Conservation (phyloP, 192 early-diverging fungal species). For the Podila clonocystis region DNA sequence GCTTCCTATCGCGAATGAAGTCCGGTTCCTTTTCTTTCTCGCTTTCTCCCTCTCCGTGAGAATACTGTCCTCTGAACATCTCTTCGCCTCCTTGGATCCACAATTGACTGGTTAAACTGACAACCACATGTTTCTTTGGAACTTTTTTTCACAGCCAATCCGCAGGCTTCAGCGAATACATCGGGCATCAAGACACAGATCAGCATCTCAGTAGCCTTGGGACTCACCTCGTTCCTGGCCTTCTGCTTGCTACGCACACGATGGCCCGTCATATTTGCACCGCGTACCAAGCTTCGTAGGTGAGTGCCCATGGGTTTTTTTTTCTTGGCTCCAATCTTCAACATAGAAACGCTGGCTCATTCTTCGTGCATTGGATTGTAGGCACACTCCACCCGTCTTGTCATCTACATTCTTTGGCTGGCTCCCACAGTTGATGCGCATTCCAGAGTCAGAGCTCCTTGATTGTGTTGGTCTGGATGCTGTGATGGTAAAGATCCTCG, state of each 20-base stretch:
- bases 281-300: slow-evolving; percentile 47
- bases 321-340: too few species aligned
- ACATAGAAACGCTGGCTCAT: too few species aligned
- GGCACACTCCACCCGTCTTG: slow-evolving; percentile 56
- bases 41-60: not conserved
- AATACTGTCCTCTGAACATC: not conserved
- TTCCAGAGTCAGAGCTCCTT: slow-evolving; percentile 54
- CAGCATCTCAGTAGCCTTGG: slow-evolving; percentile 21
- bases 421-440: slow-evolving; percentile 58
- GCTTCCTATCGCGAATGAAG: not conserved
- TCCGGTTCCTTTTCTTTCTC: not conserved
- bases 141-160: not conserved
- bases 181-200: slow-evolving; percentile 53
- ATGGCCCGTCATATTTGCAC: slow-evolving; percentile 54
- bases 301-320: not conserved
- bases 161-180: slow-evolving; percentile 15
- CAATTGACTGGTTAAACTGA: not conserved
- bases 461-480: slow-evolving; percentile 68
- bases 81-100: not conserved
- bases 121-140: not conserved
- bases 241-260: slow-evolving; percentile 52
- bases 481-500: slow-evolving; percentile 53
- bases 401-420: slow-evolving; percentile 60
- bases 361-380: slow-evolving; percentile 13
- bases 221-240: slow-evolving; percentile 33